Percentiles rank a stretch among this genome's conserved stretches.
Conservation (phyloP, 2,329 filamentous ascomycete species). For the Pezicula carpinea region DNA sequence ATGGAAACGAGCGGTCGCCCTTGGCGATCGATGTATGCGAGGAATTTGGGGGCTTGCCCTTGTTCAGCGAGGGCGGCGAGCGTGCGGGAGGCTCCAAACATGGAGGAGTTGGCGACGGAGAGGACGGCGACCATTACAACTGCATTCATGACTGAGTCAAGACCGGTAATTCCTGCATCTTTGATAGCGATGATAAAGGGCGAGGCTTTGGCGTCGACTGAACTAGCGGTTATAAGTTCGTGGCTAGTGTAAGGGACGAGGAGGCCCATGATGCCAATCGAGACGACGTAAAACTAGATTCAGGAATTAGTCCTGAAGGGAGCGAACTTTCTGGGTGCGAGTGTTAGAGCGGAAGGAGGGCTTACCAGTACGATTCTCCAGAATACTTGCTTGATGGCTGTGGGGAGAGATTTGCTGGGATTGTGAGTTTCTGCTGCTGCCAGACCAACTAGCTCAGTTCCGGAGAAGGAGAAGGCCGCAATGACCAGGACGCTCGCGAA, state of each 20-base stretch:
- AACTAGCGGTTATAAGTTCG: slow-evolving; percentile 53
- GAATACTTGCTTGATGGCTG: slow-evolving; percentile 91
- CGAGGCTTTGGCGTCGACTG: slow-evolving; percentile 69
- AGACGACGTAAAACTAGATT: slow-evolving; percentile 74
- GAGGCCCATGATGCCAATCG: slow-evolving; percentile 74
- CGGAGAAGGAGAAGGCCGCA: slow-evolving; percentile 71
- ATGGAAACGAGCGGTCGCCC: slow-evolving; percentile 78
- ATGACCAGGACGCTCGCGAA: slow-evolving; percentile 73
- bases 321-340: too few relatives aligned
- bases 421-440: slow-evolving; percentile 77
- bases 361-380: slow-evolving; percentile 78
- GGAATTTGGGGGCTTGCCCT: slow-evolving; percentile 70
- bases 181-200: slow-evolving; percentile 93
- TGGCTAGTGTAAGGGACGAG: slow-evolving; percentile 70
- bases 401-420: slow-evolving; percentile 75
- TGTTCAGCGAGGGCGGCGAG: slow-evolving; percentile 87
- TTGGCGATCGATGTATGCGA: slow-evolving; percentile 77
- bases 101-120: slow-evolving; percentile 86
- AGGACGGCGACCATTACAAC: slow-evolving; percentile 89
- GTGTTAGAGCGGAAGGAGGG: slow-evolving; percentile 9
- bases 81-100: slow-evolving; percentile 87
- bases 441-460: slow-evolving; percentile 73
- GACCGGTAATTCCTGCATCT: slow-evolving; percentile 72
- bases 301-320: too few relatives aligned
- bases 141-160: slow-evolving; percentile 87